Base-by-base conservation (phyloP, 2,329 filamentous ascomycete species). In the Arthrobotrys sinensis region DNA sequence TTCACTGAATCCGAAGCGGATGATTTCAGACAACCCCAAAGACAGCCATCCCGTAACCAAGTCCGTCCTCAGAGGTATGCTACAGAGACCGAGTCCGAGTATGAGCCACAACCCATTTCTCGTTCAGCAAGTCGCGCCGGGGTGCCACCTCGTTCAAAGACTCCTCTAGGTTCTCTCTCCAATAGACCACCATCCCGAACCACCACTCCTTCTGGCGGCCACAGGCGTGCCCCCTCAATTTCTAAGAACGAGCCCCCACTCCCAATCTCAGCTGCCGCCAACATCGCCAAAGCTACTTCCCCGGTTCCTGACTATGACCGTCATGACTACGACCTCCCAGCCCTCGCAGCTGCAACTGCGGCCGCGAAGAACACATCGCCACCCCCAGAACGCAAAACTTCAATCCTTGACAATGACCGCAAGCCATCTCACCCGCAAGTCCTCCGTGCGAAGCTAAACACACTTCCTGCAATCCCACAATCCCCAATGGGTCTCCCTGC, bases 301-400 rank as follows among this genome's bases (percentile, higher is more conserved):
- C 68, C 69, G 21, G 48, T 79, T 19, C 76, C 76, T 36, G 76
- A 79, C 63, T 79, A 79, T 19, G 76, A 79, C 34, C 68, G 68
- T n/a, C 76, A 79, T 14, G 69, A 79, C 45, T 79, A 79, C 43
- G 69, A 79, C 50, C 68, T 79, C 40, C 76, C 68, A 57, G 68
- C 76, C n/a, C 76, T 79, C 16, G 76, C 76, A 1, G 46, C 46
- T 3, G 72, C 72, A 12, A 38, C 68, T 12, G 69, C 69, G 2
- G 76, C 76, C 5, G 76, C 68, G 40, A 78, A 78, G 32, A 53
- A 45, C 32, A 21, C 62, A 14, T 72, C 67, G 3, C 69, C 63
- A 62, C 16, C 68, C 10, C 76, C 63, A 36, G 72, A 76, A 3
- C 53, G 66, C 24, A 69, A 69, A 43, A 28, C 19, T 10, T 69